Base-by-base conservation (phyloP, 2,329 filamentous ascomycete genomes). In the Cryphonectria parasitica region DNA sequence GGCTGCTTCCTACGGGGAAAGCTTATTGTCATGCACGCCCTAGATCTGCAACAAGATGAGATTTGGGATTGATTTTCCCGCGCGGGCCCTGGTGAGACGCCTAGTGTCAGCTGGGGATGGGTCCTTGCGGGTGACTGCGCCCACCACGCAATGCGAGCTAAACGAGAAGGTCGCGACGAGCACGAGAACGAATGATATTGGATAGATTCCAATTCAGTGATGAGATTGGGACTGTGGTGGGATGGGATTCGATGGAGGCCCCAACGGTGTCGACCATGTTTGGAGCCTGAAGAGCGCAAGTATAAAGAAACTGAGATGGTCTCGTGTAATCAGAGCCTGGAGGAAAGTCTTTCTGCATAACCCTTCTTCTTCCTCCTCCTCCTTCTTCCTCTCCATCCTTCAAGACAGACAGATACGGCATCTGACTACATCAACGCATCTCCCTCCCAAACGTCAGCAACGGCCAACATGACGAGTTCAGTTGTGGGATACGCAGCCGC, bases 401-500 rank as follows among this genome's bases (percentile, higher is more conserved):
- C 45, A 52, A 7, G 45, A 52, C 4, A 52, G 45, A 52, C 36
- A 39, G 36, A 39, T 10, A 52, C 45, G 8, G 22, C 45, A n/a
- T 1, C 45, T 7, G 17, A 39, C 36, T 8, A 62, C 22, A 31
- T 22, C 17, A 43, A 10, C 61, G 11, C 61, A 58, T 19, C 43
- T 34, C 6, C 34, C 34, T 34, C 3, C 34, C 34, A 62, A 3
- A 43, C 36, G 43, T 10, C 39, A 39, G 13, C 64, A 28, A 19
- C 19, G 8, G 39, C 19, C 58, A 41, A 4, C n/a, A 71, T 71
- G 69, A 39, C 60, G 34, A 45, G n/a, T 19, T 22, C 60, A 31
- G 61, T 61, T 11, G 66, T 64, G 5, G 69, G 41, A n/a, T 71
- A 76, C 43, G 74, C 75, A 69, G 72, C 75, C 1, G 79, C 77